Evolutionary conservation across 108 stramenopile species (phyloP).

Genomic region (Cyclotella choctawhatcheeana): DNA sequence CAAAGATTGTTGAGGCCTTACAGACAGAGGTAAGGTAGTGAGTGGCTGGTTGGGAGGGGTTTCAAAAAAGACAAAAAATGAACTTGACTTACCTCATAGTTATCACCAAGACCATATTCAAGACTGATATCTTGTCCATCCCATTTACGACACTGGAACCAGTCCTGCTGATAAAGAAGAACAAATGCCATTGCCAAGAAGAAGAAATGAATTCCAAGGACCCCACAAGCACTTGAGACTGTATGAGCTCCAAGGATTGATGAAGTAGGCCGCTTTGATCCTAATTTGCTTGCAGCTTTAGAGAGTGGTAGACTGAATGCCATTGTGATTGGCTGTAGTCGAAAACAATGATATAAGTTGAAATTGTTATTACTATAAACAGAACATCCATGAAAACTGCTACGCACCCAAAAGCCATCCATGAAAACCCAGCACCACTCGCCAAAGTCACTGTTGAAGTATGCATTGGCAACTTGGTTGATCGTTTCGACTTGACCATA

Average conservation of each 20-base stretch:
- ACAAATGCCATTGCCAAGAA: constrained; percentile 56
- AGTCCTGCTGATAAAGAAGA: constrained; percentile 56
- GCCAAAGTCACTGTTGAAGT: constrained; percentile 53
- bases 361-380: too few species aligned
- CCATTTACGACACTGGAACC: constrained; percentile 70
- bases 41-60: too few species aligned
- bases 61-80: too few species aligned
- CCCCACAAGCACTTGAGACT: constrained; percentile 48
- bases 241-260: constrained; percentile 69
- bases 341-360: too few species aligned
- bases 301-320: constrained; percentile 66
- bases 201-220: constrained; percentile 60
- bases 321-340: constrained; percentile 58
- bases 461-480: constrained; percentile 60
- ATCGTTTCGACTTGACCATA: constrained; percentile 64
- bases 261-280: constrained; percentile 66
- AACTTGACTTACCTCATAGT: too few species aligned
- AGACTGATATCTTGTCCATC: constrained; percentile 49
- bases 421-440: constrained; percentile 73
- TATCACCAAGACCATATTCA: constrained; percentile 56
- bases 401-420: constrained; percentile 79
- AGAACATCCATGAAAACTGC: too few species aligned
- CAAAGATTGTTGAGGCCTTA: constrained; percentile 56
- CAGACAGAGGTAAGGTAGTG: too few species aligned
- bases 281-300: constrained; percentile 51